Evolutionary conservation across 208 protist genomes (phyloP).

Genomic region (Sergeia podlipaevii): DNA sequence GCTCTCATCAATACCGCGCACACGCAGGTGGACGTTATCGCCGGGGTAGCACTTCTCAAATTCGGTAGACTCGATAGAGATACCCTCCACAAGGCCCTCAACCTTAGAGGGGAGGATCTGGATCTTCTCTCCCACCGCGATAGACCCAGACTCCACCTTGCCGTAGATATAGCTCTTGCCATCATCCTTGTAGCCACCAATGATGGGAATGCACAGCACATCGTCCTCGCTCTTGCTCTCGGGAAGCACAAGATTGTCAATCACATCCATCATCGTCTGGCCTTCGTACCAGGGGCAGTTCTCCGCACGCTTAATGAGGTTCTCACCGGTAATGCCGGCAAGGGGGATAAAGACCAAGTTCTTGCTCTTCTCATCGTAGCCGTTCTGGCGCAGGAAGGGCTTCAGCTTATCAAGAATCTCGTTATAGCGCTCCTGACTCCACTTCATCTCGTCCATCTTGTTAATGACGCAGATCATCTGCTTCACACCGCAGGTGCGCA

Average conservation of each 20-base stretch:
- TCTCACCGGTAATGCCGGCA: slow-evolving; percentile 93
- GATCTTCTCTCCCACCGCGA: slow-evolving; percentile 86
- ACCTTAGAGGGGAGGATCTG: slow-evolving; percentile 77
- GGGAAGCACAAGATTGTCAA: slow-evolving; percentile 87
- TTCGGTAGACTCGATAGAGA: slow-evolving; percentile 87
- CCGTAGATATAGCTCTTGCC: slow-evolving; percentile 93
- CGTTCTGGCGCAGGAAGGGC: slow-evolving; percentile 95
- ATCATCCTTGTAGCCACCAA: slow-evolving; percentile 96
- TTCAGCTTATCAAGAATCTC: slow-evolving; percentile 94
- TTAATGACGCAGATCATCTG: slow-evolving; percentile 98
- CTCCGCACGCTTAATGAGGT: slow-evolving; percentile 87
- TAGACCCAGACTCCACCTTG: slow-evolving; percentile 94
- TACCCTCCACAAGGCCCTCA: slow-evolving; percentile 81
- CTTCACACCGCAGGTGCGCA: slow-evolving; percentile 97
- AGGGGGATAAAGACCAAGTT: slow-evolving; percentile 96
- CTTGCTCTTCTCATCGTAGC: slow-evolving; percentile 88
- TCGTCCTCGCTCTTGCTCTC: slow-evolving; percentile 77
- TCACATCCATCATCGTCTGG: slow-evolving; percentile 87
- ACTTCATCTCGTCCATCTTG: slow-evolving; percentile 99
- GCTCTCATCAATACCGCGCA: slow-evolving; percentile 88
- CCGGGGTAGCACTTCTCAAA: slow-evolving; percentile 89
- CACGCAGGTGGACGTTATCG: slow-evolving; percentile 91
- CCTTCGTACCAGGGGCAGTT: slow-evolving; percentile 92
- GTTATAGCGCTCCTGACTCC: slow-evolving; percentile 95
- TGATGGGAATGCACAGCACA: slow-evolving; percentile 92